These are phyloP conservation scores for Trematosphaeria pertusa DNA, from an alignment of 2,329 filamentous ascomycete genomes.

Conservation along the genomic window DNA sequence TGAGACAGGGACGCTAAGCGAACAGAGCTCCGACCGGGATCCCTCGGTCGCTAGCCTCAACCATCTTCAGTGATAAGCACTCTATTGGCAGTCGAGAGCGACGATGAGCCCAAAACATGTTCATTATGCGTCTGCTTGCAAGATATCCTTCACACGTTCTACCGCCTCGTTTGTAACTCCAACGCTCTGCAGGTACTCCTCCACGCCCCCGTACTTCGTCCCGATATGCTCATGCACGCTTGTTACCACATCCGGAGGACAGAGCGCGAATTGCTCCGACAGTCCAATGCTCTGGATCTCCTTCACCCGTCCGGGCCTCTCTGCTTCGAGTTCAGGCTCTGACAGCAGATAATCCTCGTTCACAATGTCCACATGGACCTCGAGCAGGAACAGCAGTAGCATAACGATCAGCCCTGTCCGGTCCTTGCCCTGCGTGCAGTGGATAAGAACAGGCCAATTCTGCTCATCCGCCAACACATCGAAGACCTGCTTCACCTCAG, in stretches of 20 bases:
- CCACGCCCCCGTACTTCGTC: slow-evolving; percentile 69
- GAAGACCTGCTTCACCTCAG: slow-evolving; percentile 65
- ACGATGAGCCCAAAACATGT: slow-evolving; percentile 8
- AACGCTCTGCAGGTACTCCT: slow-evolving; percentile 68
- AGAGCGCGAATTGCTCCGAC: slow-evolving; percentile 70
- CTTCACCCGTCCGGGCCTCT: slow-evolving; percentile 67
- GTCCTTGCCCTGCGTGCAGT: slow-evolving; percentile 92
- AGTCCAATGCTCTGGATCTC: slow-evolving; percentile 77
- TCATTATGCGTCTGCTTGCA: slow-evolving; percentile 31
- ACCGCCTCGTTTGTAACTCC: slow-evolving; percentile 55
- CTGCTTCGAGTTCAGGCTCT: slow-evolving; percentile 64
- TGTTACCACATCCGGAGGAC: slow-evolving; percentile 69
- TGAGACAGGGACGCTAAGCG: slow-evolving; percentile 27
- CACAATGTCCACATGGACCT: slow-evolving; percentile 65
- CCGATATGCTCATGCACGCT: slow-evolving; percentile 65
- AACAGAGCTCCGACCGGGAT: slow-evolving; percentile 24
- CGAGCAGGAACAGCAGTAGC: slow-evolving; percentile 70
- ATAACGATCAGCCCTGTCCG: slow-evolving; percentile 76
- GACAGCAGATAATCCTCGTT: slow-evolving; percentile 76
- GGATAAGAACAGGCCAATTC: slow-evolving; percentile 71
- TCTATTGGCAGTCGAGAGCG: too few species aligned
- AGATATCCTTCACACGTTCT: slow-evolving; percentile 40
- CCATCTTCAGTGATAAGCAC: neutral
- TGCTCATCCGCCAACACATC: slow-evolving; percentile 55
- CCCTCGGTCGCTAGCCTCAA: slow-evolving; percentile 11